phyloP scores from a whole-genome alignment of 1,284 basidiomycete species.

The Papiliotrema fonsecae region DNA sequence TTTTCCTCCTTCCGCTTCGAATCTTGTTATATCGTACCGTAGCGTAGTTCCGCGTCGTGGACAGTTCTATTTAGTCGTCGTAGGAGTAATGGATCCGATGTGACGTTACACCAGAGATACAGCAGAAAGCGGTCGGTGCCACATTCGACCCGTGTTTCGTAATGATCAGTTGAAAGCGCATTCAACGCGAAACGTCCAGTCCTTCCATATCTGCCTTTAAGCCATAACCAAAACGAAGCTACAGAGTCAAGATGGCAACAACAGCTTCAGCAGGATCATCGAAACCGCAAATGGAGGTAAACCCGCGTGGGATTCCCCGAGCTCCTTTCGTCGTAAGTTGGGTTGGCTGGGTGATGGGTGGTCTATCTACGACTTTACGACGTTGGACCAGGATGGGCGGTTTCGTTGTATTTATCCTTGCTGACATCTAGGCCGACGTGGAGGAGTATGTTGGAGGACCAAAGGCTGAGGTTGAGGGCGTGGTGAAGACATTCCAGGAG shows the following conservation, averaged over 20 bases:
- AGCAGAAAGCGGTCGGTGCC: neutral
- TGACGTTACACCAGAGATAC: neutral
- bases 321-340: slow-evolving; percentile 86
- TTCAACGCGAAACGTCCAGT: neutral
- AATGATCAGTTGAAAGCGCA: no score
- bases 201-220: neutral
- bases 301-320: slow-evolving; percentile 86
- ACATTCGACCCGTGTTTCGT: neutral
- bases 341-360: neutral
- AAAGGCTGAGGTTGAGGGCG: slow-evolving; percentile 71
- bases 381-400: neutral
- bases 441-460: slow-evolving; percentile 78
- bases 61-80: no score
- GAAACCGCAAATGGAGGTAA: slow-evolving; percentile 55
- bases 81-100: no score
- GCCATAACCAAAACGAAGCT: neutral
- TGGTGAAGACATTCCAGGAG: slow-evolving; percentile 82
- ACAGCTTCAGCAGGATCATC: slow-evolving; percentile 21
- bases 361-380: neutral
- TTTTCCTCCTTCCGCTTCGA: neutral
- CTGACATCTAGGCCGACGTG: slow-evolving; percentile 63
- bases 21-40: no score
- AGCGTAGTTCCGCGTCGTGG: no score
- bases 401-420: neutral
- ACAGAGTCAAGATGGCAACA: slow-evolving; percentile 13